Percentiles rank a stretch among this genome's conserved stretches.
These are phyloP conservation scores for Globisporangium rhizosaccharum DNA, from an alignment of 352 stramenopile genomes.

Conservation along the genomic window DNA sequence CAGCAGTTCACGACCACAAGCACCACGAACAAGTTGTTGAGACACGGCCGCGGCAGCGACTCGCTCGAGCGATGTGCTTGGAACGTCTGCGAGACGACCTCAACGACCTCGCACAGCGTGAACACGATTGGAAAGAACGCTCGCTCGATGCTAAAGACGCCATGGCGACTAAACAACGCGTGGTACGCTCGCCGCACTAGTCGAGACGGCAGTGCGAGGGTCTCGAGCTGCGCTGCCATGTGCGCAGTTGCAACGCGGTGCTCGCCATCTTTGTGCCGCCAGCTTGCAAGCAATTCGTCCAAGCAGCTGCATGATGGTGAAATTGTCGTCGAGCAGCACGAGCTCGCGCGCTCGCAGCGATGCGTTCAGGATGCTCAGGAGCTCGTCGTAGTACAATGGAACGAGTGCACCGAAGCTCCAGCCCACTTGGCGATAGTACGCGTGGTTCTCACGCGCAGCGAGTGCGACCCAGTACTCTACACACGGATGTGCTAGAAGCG, in stretches of 20 bases:
- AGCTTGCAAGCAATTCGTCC: too few relatives aligned
- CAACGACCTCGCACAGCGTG: conserved; percentile 8
- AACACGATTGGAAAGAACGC: conserved; percentile 5
- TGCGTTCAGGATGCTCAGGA: conserved; percentile 1
- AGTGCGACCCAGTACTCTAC: conserved; percentile 1
- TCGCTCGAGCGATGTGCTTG: conserved; percentile 16
- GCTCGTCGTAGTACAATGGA: conserved; percentile 2
- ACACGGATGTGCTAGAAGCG: background rate
- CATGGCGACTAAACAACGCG: background rate
- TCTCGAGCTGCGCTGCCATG: background rate
- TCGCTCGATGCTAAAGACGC: conserved; percentile 11
- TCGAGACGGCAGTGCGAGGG: background rate
- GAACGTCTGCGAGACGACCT: conserved; percentile 15
- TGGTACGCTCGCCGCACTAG: background rate
- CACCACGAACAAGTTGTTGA: conserved; percentile 5
- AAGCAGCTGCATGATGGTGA: background rate
- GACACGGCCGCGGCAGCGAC: background rate
- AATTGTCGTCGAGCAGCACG: background rate
- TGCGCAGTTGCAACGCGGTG: background rate
- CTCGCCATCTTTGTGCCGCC: background rate
- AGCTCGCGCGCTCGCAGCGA: background rate
- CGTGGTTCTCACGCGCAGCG: background rate
- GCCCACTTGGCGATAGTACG: too few relatives aligned
- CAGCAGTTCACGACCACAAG: conserved; percentile 11
- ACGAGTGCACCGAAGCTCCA: too few relatives aligned